Evolutionary conservation across 129 eudicot genomes (phyloP).

Genomic region (Sambucus nigra): DNA sequence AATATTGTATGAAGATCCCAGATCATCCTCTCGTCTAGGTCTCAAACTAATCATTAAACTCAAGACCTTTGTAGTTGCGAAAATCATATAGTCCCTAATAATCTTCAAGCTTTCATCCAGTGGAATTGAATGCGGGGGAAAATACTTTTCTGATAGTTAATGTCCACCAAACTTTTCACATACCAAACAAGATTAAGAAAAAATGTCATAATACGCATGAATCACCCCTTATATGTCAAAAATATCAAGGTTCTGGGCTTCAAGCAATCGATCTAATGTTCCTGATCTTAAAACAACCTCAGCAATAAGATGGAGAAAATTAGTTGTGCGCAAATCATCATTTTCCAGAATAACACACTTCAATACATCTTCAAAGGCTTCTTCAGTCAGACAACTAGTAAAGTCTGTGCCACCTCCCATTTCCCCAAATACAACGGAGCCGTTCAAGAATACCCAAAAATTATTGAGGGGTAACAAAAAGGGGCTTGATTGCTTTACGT

Average conservation of each 20-base stretch:
- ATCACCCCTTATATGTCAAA: conserved; percentile 90
- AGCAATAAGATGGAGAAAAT: conserved; percentile 59
- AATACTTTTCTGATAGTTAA: conserved; percentile 29
- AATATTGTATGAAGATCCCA: conserved; percentile 31
- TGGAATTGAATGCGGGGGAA: conserved; percentile 47
- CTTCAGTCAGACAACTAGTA: conserved; percentile 24
- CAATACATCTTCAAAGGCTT: conserved; percentile 50
- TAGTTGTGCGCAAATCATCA: conserved; percentile 51
- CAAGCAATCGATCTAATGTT: conserved; percentile 56
- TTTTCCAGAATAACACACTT: conserved; percentile 43
- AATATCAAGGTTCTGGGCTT: conserved; percentile 76
- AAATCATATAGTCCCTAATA: conserved; percentile 62
- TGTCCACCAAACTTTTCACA: conserved; percentile 43
- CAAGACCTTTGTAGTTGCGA: conserved; percentile 94
- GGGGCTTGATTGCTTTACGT: conserved; percentile 58
- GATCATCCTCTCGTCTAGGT: conserved; percentile 37
- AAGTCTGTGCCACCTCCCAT: conserved; percentile 56
- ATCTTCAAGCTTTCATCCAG: conserved; percentile 53
- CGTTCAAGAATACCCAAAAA: conserved; percentile 81
- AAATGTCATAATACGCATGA: conserved; percentile 82
- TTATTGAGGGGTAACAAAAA: conserved; percentile 82
- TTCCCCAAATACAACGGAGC: conserved; percentile 70
- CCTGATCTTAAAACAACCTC: conserved; percentile 52
- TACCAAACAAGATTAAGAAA: conserved; percentile 65
- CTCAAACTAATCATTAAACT: conserved; percentile 83